Conservation (phyloP, 768 basidiomycete genomes). For the Leucosporidium yakuticum region DNA sequence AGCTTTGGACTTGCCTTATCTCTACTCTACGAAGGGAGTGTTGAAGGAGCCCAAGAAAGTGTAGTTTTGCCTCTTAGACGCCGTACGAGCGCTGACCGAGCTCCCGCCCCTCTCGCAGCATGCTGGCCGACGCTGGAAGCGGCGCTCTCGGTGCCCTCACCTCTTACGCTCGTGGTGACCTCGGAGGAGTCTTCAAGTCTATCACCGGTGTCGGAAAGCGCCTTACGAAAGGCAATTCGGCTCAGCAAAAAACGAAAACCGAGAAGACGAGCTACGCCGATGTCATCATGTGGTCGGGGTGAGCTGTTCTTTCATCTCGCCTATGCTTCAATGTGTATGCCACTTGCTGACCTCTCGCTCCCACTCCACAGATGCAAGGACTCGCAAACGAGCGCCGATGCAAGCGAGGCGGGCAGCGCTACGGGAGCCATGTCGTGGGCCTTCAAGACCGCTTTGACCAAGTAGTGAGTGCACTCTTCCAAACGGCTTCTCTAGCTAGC, state of each 20-base stretch:
- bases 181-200: constrained; percentile 67
- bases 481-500: not conserved
- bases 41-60: constrained; percentile 38
- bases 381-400: constrained; percentile 48
- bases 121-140: constrained; percentile 71
- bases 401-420: constrained; percentile 46
- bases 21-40: constrained; percentile 38
- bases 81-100: not conserved
- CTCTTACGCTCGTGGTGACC: constrained; percentile 72
- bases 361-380: constrained; percentile 49
- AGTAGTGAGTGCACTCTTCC: not conserved
- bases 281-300: constrained; percentile 52
- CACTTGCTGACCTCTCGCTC: constrained; percentile 14
- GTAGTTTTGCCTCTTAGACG: not conserved
- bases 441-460: constrained; percentile 3
- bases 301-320: constrained; percentile 20
- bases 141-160: constrained; percentile 71
- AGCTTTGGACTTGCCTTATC: constrained; percentile 55
- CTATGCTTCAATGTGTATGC: no score
- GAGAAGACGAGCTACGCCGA: constrained; percentile 75
- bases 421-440: constrained; percentile 51
- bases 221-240: constrained; percentile 62
- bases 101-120: constrained; percentile 8
- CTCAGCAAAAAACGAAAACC: constrained; percentile 52
- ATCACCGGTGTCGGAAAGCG: constrained; percentile 69